Base-by-base conservation (phyloP, 768 basidiomycete species). In the Leccinum ochraceum region DNA sequence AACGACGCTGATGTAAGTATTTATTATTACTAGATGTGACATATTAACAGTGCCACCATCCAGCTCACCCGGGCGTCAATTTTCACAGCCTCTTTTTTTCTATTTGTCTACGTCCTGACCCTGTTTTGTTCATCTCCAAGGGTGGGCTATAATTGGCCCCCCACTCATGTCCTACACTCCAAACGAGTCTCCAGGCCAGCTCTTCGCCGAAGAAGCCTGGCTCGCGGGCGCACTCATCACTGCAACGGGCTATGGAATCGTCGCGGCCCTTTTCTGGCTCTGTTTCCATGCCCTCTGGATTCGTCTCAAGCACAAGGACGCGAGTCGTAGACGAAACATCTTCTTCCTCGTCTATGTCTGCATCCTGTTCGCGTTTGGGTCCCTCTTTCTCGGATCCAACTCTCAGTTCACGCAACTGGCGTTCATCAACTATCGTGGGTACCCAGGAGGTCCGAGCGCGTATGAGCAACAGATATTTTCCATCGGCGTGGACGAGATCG, bases 401-500 rank as follows among this genome's bases (percentile, higher is more conserved):
- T 69, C 71, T 2, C 14, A 62, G 37, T 74, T 72, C 54, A 73
- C 71, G 0, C 71, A 73, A 34, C 13, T 74, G 51, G 71, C 71
- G 17, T 73, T 74, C 39, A 67, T 73, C 46, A 64, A 73, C 7
- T 11, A 74, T 37, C 67, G 73, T 3, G 65, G 68, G 13, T 72
- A 48, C 46, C 56, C 71, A 0, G 73, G 71, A 11, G 71, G 71
- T 22, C 69, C 67, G 56, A 63, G 72, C 60, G 56, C 26, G 36
- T 70, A 59, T 7, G 66, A 68, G 20, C 3, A 70, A 1, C 53
- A 70, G 16, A 72, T 70, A 70, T 72, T 74, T 48, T 72, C 72
- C 17, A 69, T 72, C 17, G 42, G 48, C 17, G 59, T 49, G 8
- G 72, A 74, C 7, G 63, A 70, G 17, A 54, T 75, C 16, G 54